Base-by-base conservation (phyloP, 345 rosid species). In the Barbarea vulgaris region DNA sequence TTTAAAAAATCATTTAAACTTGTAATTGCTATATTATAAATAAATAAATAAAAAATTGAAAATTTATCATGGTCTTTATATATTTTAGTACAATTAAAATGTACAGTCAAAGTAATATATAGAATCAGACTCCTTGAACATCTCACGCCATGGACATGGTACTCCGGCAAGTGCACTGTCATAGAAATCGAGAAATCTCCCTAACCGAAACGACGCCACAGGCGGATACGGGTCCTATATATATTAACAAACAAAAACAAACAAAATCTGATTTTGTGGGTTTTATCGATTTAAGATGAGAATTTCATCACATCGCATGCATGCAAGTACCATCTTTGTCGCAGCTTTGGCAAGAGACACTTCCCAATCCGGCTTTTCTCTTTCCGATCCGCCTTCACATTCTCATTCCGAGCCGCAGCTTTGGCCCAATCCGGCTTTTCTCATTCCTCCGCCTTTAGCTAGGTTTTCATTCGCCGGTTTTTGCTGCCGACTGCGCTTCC, bases 71-170 rank as follows among this genome's bases (percentile, higher is more conserved):
- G n/a, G n/a, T n/a, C n/a, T n/a, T n/a, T n/a, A n/a, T n/a, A n/a
- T n/a, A n/a, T n/a, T n/a, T n/a, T n/a, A n/a, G n/a, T n/a, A n/a
- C n/a, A n/a, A n/a, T n/a, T n/a, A n/a, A n/a, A n/a, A n/a, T n/a
- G n/a, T n/a, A n/a, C n/a, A n/a, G n/a, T n/a, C n/a, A n/a, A n/a
- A n/a, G n/a, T n/a, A n/a, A n/a, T n/a, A n/a, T n/a, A n/a, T n/a
- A n/a, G n/a, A 22, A 21, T 34, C 39, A 34, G 30, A 7, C 6
- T 81, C 72, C 53, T 52, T 6, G 14, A 52, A 52, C n/a, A 80
- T 72, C 78, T 85, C 75, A 70, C 75, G 30, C 87, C 88, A 87
- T 3, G 87, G 87, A 41, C 83, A 87, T 47, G 74, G 87, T 5
- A 85, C 83, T 1, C 22, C 69, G 3, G 83, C 69, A 56, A 87